Base-by-base conservation (phyloP, 2,329 filamentous ascomycete species). In the Verticillium zaregamsianum region DNA sequence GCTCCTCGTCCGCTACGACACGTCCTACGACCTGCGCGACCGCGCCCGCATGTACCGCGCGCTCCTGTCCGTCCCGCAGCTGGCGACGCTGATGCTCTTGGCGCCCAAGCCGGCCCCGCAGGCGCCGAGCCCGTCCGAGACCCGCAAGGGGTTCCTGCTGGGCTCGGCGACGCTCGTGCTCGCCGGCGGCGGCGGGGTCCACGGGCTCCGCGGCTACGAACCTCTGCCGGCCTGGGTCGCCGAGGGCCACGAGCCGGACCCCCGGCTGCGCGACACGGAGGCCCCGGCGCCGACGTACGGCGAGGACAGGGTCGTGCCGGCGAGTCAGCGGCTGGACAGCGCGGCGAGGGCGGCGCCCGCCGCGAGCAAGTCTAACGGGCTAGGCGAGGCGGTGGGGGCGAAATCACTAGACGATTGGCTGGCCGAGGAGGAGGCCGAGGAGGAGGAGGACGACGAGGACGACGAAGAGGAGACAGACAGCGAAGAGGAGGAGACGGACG, bases 351-450 rank as follows among this genome's bases (percentile, higher is more conserved):
- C 70, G 9, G 66, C 67, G 23, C 75, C 75, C 1, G 45, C 3
- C 45, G 2, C 23, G 17, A 75, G 72, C 45, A 84, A 77, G 68
- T 74, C 77, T 15, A 88, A 88, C 69, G 85, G 79, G 1, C 66
- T 76, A 15, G 64, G 69, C 5, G 32, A 58, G 5, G 63, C 40
- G 28, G 61, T 61, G 14, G 82, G 83, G 59, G 86, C 86, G 49
- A 97, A 96, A 83, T 92, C 89, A 23, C 78, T 99, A 65, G 93
- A 98, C 77, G 92, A 97, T 73, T 98, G 95, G 93, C 80, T 98
- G 61, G 92, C 89, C 5, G 90, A 92, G 70, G 87, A 86, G 54
- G 85, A 87, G 17, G 81, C 80, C 32, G 83, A 81, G n/a, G 85
- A 82, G 2, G 84, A 83, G 12, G 80, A 81, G 11, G 82, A 83